phyloP scores from a whole-genome alignment of 225 moss, liverwort and hornwort species.

The Sphagnum tenellum region DNA sequence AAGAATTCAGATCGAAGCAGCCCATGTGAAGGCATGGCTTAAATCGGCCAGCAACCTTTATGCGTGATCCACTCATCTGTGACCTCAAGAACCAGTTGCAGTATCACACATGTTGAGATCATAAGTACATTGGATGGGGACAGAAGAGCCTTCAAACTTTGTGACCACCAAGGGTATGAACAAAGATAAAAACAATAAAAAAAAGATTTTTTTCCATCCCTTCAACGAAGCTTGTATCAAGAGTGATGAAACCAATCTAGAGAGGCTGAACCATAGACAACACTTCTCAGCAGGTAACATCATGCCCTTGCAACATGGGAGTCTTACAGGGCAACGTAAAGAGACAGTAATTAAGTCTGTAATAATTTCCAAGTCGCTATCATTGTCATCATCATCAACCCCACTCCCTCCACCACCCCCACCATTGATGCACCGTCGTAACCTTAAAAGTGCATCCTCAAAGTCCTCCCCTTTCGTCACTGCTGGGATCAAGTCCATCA shows the following conservation, averaged over 20 bases:
- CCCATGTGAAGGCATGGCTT: conserved; percentile 52
- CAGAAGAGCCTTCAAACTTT: too few species aligned
- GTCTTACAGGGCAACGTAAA: conserved; percentile 40
- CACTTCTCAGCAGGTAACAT: too few species aligned
- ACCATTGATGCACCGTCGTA: conserved; percentile 41
- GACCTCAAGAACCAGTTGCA: too few species aligned
- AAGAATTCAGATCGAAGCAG: conserved; percentile 48
- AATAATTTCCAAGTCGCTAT: conserved; percentile 37
- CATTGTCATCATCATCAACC: conserved; percentile 34
- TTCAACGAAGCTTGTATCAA: too few species aligned
- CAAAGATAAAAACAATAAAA: too few species aligned
- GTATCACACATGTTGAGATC: neutral
- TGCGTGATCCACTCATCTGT: conserved; percentile 50
- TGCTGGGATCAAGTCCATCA: conserved; percentile 35
- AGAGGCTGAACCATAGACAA: too few species aligned
- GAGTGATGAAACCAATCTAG: too few species aligned
- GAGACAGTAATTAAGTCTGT: conserved; percentile 35
- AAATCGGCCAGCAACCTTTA: conserved; percentile 43
- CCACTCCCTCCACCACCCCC: conserved; percentile 22
- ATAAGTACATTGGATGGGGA: neutral
- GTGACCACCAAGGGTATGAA: too few species aligned
- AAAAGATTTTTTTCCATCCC: too few species aligned
- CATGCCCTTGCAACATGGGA: too few species aligned
- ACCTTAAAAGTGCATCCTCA: conserved; percentile 38
- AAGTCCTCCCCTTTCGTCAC: conserved; percentile 30